phyloP scores from a whole-genome alignment of 257 asterid species.

The Solanum arcanum region DNA sequence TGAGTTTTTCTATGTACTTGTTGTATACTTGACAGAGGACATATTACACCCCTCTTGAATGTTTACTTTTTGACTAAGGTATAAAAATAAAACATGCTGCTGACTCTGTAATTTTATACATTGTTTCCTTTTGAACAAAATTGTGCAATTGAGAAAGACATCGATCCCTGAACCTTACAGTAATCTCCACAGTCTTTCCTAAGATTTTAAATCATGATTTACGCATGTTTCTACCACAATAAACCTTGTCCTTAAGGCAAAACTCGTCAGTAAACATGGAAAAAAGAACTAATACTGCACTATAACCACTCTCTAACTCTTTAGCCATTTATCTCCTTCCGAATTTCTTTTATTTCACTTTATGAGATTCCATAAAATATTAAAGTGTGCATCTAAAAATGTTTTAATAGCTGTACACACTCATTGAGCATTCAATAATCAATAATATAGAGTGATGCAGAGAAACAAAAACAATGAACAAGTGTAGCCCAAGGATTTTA shows the following conservation, averaged over 20 bases:
- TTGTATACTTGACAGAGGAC: background rate
- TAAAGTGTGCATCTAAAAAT: background rate
- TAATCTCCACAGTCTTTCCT: background rate
- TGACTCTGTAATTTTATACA: background rate
- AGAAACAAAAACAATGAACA: background rate
- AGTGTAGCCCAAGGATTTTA: background rate
- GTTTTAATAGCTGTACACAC: background rate
- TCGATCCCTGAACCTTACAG: background rate
- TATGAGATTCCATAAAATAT: background rate
- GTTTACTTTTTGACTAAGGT: background rate
- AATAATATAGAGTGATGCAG: background rate
- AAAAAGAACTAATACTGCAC: background rate
- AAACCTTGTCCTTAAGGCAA: background rate
- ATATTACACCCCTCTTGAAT: background rate
- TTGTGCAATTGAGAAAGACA: background rate
- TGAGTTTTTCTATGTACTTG: background rate
- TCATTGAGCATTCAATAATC: background rate
- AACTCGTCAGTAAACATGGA: background rate
- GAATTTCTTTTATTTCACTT: background rate
- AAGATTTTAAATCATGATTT: background rate
- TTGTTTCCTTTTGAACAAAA: background rate
- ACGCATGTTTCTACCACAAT: background rate
- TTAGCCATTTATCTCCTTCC: background rate
- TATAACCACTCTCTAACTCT: background rate
- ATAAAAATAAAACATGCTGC: background rate